phyloP scores from a whole-genome alignment of 257 asterid genomes.

The Nicotiana undulata region DNA sequence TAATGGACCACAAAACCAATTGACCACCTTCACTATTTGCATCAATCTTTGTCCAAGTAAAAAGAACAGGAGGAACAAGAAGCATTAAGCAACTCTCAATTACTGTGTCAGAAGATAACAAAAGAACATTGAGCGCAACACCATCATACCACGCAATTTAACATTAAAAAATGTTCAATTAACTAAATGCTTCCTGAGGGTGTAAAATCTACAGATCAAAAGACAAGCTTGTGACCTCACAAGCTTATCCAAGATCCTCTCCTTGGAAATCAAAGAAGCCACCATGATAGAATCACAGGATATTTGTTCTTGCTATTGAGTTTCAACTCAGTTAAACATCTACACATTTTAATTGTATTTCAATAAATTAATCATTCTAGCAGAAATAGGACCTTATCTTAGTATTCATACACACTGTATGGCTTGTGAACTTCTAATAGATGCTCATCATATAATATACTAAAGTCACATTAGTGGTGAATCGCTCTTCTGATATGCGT shows the following conservation, averaged over 20 bases:
- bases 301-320: conserved; percentile 7
- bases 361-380: neutral
- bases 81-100: neutral
- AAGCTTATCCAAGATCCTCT: conserved; percentile 2
- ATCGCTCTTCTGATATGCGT: neutral
- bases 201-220: neutral
- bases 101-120: neutral
- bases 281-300: conserved; percentile 9
- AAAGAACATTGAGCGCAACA: neutral
- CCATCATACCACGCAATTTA: neutral
- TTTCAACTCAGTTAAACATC: conserved; percentile 27
- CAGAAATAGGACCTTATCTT: neutral
- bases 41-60: neutral
- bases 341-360: conserved; percentile 19
- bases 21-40: neutral
- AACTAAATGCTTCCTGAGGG: neutral
- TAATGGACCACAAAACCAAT: neutral
- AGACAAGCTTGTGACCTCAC: neutral
- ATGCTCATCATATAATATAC: neutral
- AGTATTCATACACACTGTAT: neutral
- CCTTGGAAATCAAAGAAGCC: neutral
- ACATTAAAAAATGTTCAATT: neutral
- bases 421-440: neutral
- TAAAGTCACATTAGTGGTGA: neutral
- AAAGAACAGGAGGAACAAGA: neutral